Percentiles rank a stretch among this genome's conserved stretches.
Evolutionary conservation across 2,329 filamentous ascomycete genomes (phyloP).

Genomic region (Colletotrichum somersetense): DNA sequence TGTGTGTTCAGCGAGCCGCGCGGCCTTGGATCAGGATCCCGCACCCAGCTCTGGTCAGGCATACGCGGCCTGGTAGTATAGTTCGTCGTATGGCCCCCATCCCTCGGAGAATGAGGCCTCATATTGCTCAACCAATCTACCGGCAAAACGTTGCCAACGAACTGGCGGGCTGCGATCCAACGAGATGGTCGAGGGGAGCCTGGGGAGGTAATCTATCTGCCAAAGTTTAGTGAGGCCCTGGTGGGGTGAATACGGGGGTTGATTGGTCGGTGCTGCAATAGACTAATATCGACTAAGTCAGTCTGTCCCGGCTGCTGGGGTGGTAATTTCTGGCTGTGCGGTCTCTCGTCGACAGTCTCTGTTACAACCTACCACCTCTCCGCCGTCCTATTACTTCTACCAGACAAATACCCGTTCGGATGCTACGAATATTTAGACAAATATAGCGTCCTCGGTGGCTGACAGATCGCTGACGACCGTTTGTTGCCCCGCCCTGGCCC

Average conservation of each 20-base stretch:
- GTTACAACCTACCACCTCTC: too few species aligned
- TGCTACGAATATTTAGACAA: not conserved
- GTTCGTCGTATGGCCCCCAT: not conserved
- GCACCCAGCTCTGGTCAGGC: not conserved
- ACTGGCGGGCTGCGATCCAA: not conserved
- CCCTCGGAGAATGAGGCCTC: not conserved
- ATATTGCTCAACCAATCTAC: not conserved
- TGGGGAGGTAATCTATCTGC: not conserved
- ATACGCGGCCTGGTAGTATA: not conserved
- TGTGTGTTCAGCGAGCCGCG: not conserved
- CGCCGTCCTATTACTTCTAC: not conserved
- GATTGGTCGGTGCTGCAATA: too few species aligned
- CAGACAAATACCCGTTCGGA: not conserved
- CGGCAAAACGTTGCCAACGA: not conserved
- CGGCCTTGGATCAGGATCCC: constrained; percentile 9
- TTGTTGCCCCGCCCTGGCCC: not conserved
- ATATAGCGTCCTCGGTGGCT: not conserved
- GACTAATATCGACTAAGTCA: too few species aligned
- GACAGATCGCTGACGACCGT: not conserved
- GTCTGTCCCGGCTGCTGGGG: not conserved
- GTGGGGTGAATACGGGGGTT: too few species aligned
- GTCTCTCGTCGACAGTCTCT: not conserved
- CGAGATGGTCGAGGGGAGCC: not conserved
- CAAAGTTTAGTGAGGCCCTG: not conserved
- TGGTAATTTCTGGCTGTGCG: not conserved